Base-by-base conservation (phyloP, 352 stramenopile species). In the Phytophthora megakarya region DNA sequence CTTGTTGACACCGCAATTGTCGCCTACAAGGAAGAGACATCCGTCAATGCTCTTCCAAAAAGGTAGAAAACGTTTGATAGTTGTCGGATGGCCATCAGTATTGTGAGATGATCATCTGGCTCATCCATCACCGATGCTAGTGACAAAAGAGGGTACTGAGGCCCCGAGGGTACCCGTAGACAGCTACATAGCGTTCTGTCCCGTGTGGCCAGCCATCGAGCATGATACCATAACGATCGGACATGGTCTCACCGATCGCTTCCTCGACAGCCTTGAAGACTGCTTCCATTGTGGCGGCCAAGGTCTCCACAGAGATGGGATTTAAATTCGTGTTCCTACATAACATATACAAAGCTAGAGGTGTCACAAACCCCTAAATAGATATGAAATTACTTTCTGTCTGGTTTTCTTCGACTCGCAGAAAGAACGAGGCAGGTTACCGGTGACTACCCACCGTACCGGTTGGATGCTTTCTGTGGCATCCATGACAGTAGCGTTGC, bases 1-100 rank as follows among this genome's bases (percentile, higher is more conserved):
- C 42, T 53, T 53, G 47, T 61, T 61, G 3, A 67, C 48, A 3
- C 22, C 22, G 12, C 49, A 67, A 26, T 61, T 61, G 43, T 55
- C 40, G 1, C 23, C 49, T 5, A 61, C 49, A 7, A 61, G 9
- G 18, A 61, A 50, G 8, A n/a, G 5, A 11, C 48, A 49, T 0
- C 33, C 23, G 15, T 11, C 9, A 6, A 37, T 25, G 3, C 21
- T 7, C 21, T 48, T 45, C 0, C 25, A 19, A 25, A 51, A 46
- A 2, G 25, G 30, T 11, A 46, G 18, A 16, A 49, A 33, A 15
- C 6, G 19, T 7, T 52, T 18, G 15, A 58, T 52, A 7, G 18
- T 23, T 0, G 1, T 49, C 5, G 37, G 15, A 18, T 61, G 40
- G 16, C 30, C 47, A 1, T 60, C n/a, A n/a, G 30, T 40, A n/a